phyloP scores from a whole-genome alignment of 2,329 filamentous ascomycete genomes.

The Epicoccum sorghinum region DNA sequence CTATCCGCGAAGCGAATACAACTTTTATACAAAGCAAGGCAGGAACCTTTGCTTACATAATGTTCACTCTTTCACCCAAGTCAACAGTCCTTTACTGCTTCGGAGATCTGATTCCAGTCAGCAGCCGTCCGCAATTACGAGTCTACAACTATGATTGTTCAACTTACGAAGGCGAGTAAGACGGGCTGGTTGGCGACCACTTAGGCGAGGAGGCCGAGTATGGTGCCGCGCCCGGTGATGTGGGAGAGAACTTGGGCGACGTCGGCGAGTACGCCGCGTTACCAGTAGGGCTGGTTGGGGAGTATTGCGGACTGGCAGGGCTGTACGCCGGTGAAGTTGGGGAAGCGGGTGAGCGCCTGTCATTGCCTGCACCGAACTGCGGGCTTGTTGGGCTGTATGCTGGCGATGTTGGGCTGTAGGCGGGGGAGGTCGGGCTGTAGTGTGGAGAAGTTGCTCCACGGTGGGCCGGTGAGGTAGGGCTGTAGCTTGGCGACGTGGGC shows the following conservation, averaged over 20 bases:
- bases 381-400: constrained; percentile 63
- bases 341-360: constrained; percentile 56
- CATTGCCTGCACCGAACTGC: constrained; percentile 44
- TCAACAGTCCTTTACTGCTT: constrained; percentile 35
- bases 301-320: constrained; percentile 67
- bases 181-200: constrained; percentile 53
- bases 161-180: constrained; percentile 56
- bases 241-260: constrained; percentile 51
- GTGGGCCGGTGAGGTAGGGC: constrained; percentile 60
- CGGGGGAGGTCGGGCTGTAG: constrained; percentile 55
- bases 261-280: constrained; percentile 56
- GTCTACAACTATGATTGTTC: constrained; percentile 35
- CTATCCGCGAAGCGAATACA: constrained; percentile 35
- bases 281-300: constrained; percentile 61
- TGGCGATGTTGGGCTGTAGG: constrained; percentile 60
- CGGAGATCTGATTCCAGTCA: constrained; percentile 41
- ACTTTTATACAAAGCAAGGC: constrained; percentile 44
- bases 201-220: constrained; percentile 40
- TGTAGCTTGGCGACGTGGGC: constrained; percentile 59
- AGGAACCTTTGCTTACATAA: constrained; percentile 42
- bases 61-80: constrained; percentile 1
- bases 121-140: constrained; percentile 8
- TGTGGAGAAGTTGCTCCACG: constrained; percentile 48
- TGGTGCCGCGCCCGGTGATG: constrained; percentile 33
- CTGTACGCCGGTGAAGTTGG: constrained; percentile 75